Base-by-base conservation (phyloP, 75 land plant species). In the Selaginella moellendorffii region DNA sequence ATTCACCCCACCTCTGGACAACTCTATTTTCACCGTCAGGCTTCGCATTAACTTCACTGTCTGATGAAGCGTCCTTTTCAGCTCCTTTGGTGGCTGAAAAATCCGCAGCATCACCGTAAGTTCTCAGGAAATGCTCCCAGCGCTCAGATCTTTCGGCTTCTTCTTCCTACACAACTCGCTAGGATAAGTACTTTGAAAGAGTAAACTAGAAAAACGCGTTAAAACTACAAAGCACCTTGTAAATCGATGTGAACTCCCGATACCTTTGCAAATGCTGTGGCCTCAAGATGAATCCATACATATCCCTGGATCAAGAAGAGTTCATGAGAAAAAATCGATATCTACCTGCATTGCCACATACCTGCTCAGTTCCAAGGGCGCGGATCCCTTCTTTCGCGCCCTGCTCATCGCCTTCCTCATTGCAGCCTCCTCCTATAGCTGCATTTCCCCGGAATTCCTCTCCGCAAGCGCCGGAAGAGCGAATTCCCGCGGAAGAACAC, bases 151-250 rank as follows among this genome's bases (percentile, higher is more conserved):
- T 79, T 71, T 95, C 91, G 42, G 79, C 87, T 63, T 95, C 99
- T 67, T 95, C 99, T 67, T 90, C 97, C 99, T 95, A 5, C 10
- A n/a, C n/a, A n/a, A n/a, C n/a, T n/a, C n/a, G n/a, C n/a, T n/a
- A n/a, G n/a, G n/a, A n/a, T n/a, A n/a, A n/a, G n/a, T n/a, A n/a
- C n/a, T n/a, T n/a, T n/a, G n/a, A n/a, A n/a, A n/a, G n/a, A n/a
- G n/a, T n/a, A n/a, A n/a, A n/a, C n/a, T n/a, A n/a, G n/a, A n/a
- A n/a, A n/a, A n/a, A n/a, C n/a, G n/a, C n/a, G n/a, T n/a, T 5
- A 36, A 36, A 36, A 36, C 5, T 5, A 36, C 5, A 36, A 36
- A 36, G 46, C 46, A 84, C 97, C 88, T 84, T 86, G 79, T 90
- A 90, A 27, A 90, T 84, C 29, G 72, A 69, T 1, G 85, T 81